Base-by-base conservation (phyloP, 2,329 filamentous ascomycete species). In the Trichoderma arundinaceum region DNA sequence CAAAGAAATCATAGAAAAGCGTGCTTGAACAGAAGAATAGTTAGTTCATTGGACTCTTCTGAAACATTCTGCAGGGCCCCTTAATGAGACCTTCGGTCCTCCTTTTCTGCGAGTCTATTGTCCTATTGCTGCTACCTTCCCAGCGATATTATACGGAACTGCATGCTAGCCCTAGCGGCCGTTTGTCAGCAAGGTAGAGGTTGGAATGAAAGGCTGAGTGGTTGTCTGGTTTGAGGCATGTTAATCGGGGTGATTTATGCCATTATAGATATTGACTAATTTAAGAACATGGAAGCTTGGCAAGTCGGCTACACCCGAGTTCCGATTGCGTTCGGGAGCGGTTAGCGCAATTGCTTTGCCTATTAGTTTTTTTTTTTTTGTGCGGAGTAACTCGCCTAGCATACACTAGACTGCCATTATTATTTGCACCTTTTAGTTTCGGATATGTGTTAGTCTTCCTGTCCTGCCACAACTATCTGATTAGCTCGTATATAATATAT, bases 21-120 rank as follows among this genome's bases (percentile, higher is more conserved):
- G 43, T 19, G 8, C 33, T 59, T 10, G 43, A 59, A 13, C 43
- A 49, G n/a, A n/a, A 38, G 6, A 4, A 59, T 49, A 15, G 32
- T 7, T n/a, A n/a, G n/a, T n/a, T n/a, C 57, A 15, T n/a, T 19
- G 3, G n/a, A 43, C 8, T 46, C 57, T 5, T n/a, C 43, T 38
- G 43, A 39, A 48, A 13, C 39, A 12, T 59, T 59, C 17, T 43
- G 57, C 17, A 59, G 49, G 28, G 57, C 57, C 19, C 32, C n/a
- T n/a, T 59, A 5, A 12, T 80, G 39, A 80, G 87, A 3, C 87
- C 87, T 1, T 88, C 84, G 84, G 76, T 86, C 48, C 77, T 90
- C 13, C 78, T 90, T 1, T 85, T 89, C 77, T 73, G 74, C 32
- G 87, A 90, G 69, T 86, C 87, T 1, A 89, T 90, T 68, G 85